These are phyloP conservation scores for Hansenula sp. DNA, from an alignment of 1,139 yeast genomes.

Conservation along the genomic window DNA sequence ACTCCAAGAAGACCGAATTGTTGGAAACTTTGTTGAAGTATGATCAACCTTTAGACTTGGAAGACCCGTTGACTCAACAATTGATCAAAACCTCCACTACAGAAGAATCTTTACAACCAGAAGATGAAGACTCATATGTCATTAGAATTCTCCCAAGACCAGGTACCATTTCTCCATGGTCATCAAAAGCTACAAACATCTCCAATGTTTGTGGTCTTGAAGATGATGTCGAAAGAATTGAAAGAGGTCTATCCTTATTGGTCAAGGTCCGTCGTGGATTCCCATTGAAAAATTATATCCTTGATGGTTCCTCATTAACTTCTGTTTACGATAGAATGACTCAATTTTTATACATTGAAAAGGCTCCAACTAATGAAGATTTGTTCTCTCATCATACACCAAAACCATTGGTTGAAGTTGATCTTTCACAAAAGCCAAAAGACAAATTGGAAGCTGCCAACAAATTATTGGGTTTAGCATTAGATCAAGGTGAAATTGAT, in stretches of 20 bases:
- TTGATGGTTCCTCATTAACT: conserved; percentile 50
- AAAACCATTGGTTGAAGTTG: conserved; percentile 79
- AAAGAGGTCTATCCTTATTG: conserved; percentile 80
- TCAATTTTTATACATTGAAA: conserved; percentile 56
- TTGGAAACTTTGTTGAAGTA: conserved; percentile 68
- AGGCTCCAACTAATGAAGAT: conserved; percentile 62
- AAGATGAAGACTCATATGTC: conserved; percentile 53
- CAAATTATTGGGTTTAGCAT: conserved; percentile 81
- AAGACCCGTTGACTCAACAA: conserved; percentile 44
- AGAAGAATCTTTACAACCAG: conserved; percentile 21
- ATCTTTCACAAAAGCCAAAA: conserved; percentile 50
- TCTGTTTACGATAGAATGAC: conserved; percentile 95
- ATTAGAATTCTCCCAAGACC: conserved; percentile 85
- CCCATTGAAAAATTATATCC: conserved; percentile 54
- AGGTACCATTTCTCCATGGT: conserved; percentile 99
- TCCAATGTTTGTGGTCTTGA: conserved; percentile 83
- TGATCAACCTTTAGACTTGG: conserved; percentile 59
- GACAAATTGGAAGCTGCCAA: conserved; percentile 73
- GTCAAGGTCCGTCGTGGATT: conserved; percentile 67
- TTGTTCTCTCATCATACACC: conserved; percentile 79
- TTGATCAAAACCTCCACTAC: conserved; percentile 40
- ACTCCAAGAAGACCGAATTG: conserved; percentile 40
- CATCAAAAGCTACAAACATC: conserved; percentile 96
- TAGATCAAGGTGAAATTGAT: conserved; percentile 89
- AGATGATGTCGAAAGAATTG: conserved; percentile 72